Conservation (phyloP, 441 rosid genomes). For the Arabidopsis lyrata region DNA sequence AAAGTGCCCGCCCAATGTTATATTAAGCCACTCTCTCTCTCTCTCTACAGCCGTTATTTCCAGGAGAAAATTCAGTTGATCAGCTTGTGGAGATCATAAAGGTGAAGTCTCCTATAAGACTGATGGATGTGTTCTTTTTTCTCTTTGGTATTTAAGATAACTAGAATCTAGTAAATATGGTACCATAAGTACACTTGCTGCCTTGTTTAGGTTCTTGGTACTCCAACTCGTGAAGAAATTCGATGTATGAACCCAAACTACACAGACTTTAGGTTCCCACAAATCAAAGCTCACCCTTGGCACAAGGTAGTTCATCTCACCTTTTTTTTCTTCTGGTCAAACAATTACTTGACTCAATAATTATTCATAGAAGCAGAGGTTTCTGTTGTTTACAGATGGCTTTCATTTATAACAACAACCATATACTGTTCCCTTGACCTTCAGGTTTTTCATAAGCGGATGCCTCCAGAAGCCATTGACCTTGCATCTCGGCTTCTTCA, state of each 20-base stretch:
- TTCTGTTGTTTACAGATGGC: too few relatives aligned
- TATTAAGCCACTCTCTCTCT: constrained; percentile 3
- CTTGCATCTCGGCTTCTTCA: constrained; percentile 78
- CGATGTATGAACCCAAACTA: constrained; percentile 78
- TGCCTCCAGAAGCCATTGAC: constrained; percentile 84
- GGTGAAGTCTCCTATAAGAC: constrained; percentile 44
- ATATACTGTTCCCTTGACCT: constrained; percentile 20
- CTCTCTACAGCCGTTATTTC: constrained; percentile 61
- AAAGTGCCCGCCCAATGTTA: neutral
- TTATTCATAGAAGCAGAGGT: neutral
- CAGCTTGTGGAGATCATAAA: constrained; percentile 79
- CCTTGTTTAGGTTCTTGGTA: constrained; percentile 66
- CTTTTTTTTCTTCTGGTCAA: neutral
- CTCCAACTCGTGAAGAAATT: constrained; percentile 79
- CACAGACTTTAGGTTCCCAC: constrained; percentile 71
- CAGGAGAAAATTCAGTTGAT: constrained; percentile 75
- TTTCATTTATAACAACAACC: constrained; percentile 10
- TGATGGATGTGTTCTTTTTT: neutral
- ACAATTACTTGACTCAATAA: constrained; percentile 3
- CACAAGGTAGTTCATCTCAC: constrained; percentile 57
- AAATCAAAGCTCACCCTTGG: constrained; percentile 72
- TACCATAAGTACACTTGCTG: constrained; percentile 24
- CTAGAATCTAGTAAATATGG: constrained; percentile 15
- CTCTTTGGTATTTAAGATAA: constrained; percentile 17
- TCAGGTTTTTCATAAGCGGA: constrained; percentile 70